Percentiles rank a stretch among this genome's conserved stretches.
phyloP scores from a whole-genome alignment of 768 basidiomycete species.

The Candolleomyces eurysporus region DNA sequence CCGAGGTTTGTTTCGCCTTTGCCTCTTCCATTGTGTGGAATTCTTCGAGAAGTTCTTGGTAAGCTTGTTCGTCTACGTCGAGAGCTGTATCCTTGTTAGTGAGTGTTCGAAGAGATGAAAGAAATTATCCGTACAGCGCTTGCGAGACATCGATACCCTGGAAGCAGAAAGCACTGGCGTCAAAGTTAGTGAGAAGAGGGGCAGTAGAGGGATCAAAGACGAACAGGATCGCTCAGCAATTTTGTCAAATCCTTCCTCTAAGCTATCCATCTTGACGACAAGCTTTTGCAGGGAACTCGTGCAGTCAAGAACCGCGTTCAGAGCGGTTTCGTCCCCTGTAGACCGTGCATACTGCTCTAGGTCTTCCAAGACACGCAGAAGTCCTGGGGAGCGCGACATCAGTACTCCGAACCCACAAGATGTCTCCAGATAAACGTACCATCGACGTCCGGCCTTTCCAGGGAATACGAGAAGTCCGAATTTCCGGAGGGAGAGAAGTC shows the following conservation, averaged over 20 bases:
- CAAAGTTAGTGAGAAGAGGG: constrained; percentile 6
- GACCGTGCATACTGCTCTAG: constrained; percentile 56
- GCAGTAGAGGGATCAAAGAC: constrained; percentile 26
- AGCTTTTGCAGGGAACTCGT: constrained; percentile 64
- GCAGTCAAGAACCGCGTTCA: constrained; percentile 61
- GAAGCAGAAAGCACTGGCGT: constrained; percentile 72
- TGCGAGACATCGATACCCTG: constrained; percentile 61
- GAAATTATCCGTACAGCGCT: constrained; percentile 57
- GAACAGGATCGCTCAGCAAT: constrained; percentile 82
- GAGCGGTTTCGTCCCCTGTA: constrained; percentile 42
- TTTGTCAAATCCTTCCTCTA: constrained; percentile 80
- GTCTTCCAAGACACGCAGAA: constrained; percentile 63
- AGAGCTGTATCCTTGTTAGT: constrained; percentile 42
- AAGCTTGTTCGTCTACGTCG: constrained; percentile 73
- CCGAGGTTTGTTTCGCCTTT: constrained; percentile 53
- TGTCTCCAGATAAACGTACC: constrained; percentile 40
- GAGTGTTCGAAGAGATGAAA: background rate
- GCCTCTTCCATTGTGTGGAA: constrained; percentile 59
- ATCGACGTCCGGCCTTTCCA: constrained; percentile 74
- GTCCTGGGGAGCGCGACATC: constrained; percentile 35
- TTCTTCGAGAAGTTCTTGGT: constrained; percentile 69
- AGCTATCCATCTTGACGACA: constrained; percentile 71
- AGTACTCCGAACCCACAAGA: constrained; percentile 12
- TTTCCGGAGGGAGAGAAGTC: constrained; percentile 76
- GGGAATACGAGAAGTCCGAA: constrained; percentile 57